Conservation (phyloP, 768 basidiomycete species). For the Trametes villosa region DNA sequence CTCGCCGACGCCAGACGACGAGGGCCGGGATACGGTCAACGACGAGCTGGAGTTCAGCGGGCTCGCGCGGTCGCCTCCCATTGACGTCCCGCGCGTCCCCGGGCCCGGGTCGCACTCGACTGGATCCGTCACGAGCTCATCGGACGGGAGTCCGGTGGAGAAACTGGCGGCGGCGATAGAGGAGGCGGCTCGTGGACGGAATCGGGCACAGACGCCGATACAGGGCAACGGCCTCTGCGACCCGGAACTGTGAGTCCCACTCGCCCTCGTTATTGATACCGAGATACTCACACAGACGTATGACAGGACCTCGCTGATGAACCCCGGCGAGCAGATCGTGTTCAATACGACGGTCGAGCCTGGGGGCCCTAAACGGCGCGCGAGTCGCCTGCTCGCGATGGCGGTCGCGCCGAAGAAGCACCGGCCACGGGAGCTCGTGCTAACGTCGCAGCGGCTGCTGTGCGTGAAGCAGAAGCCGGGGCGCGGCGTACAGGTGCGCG, state of each 20-base stretch:
- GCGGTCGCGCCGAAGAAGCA: constrained; percentile 52
- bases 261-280: no score
- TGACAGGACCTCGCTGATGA: constrained; percentile 42
- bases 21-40: constrained; percentile 22
- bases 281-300: background rate
- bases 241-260: constrained; percentile 49
- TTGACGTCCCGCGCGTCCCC: constrained; percentile 31
- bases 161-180: constrained; percentile 41
- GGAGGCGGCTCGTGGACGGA: constrained; percentile 53
- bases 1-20: constrained; percentile 25
- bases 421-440: constrained; percentile 55
- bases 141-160: constrained; percentile 51
- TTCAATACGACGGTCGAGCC: constrained; percentile 60
- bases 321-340: constrained; percentile 51
- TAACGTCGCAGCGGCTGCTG: constrained; percentile 60
- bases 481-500: constrained; percentile 49
- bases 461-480: constrained; percentile 55
- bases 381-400: constrained; percentile 58
- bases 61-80: constrained; percentile 27
- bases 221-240: constrained; percentile 49
- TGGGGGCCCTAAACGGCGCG: constrained; percentile 56
- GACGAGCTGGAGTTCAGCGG: constrained; percentile 24
- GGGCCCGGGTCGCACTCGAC: constrained; percentile 37
- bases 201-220: constrained; percentile 56
- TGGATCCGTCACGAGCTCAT: constrained; percentile 51